These are phyloP conservation scores for Pythium scleroteichum DNA, from an alignment of 352 stramenopile genomes.

Conservation along the genomic window DNA sequence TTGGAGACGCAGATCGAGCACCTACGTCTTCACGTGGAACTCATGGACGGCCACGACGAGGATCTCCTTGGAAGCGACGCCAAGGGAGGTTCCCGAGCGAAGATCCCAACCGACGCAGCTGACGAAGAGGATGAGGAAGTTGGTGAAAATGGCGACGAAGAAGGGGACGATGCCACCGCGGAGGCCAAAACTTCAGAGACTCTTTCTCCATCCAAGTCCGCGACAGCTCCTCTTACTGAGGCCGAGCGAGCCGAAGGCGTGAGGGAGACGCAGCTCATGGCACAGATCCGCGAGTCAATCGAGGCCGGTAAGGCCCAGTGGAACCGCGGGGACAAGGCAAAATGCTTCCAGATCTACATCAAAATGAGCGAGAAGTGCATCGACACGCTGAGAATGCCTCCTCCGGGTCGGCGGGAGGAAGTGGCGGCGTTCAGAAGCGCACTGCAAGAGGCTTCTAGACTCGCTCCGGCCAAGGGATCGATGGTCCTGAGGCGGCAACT, in stretches of 20 bases:
- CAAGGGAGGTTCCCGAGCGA: not conserved
- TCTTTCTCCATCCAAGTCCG: conserved; percentile 4
- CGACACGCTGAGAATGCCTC: conserved; percentile 39
- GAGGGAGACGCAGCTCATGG: conserved; percentile 53
- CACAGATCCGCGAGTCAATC: conserved; percentile 49
- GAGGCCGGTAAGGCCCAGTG: conserved; percentile 67
- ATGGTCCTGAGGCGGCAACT: conserved; percentile 66
- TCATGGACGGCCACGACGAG: conserved; percentile 33
- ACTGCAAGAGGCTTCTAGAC: conserved; percentile 40
- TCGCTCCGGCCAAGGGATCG: conserved; percentile 59
- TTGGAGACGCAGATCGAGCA: conserved; percentile 72
- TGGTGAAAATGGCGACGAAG: conserved; percentile 9
- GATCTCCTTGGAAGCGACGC: conserved; percentile 15
- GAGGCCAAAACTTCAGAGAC: too few species aligned
- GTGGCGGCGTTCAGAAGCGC: conserved; percentile 37
- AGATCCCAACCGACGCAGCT: not conserved
- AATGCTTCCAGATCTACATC: conserved; percentile 70
- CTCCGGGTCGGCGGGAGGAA: conserved; percentile 34
- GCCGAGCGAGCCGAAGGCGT: conserved; percentile 35
- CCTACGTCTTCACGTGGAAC: conserved; percentile 53
- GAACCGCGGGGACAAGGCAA: conserved; percentile 73
- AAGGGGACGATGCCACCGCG: conserved; percentile 21
- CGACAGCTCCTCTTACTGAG: conserved; percentile 8
- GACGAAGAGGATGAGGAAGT: conserved; percentile 33
- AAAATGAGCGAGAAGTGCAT: conserved; percentile 48